Evolutionary conservation across 441 rosid species (phyloP).

Genomic region (Brassica balearica): DNA sequence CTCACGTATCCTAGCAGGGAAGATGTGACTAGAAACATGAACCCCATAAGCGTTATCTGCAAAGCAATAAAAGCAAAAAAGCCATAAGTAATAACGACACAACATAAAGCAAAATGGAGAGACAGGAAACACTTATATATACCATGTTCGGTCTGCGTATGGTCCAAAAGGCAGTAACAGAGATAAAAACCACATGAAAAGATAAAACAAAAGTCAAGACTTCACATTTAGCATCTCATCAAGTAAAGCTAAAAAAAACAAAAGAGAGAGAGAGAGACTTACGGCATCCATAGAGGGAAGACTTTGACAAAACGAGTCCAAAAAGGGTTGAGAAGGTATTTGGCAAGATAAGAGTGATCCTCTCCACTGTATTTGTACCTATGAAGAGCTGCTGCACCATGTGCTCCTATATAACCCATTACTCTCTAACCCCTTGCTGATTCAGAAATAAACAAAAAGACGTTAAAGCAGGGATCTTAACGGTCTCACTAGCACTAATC

Average conservation of each 20-base stretch:
- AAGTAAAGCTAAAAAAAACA: conserved; percentile 15
- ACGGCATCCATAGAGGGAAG: conserved; percentile 99
- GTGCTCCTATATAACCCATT: conserved; percentile 94
- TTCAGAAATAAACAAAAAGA: conserved; percentile 1
- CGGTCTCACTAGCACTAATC: background rate
- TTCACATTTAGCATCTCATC: conserved; percentile 17
- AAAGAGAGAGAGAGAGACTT: conserved; percentile 43
- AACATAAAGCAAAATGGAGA: background rate
- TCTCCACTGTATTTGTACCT: conserved; percentile 93
- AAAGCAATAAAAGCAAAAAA: conserved; percentile 9
- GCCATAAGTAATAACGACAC: background rate
- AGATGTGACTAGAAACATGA: conserved; percentile 80
- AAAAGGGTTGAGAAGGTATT: conserved; percentile 93
- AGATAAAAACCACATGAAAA: conserved; percentile 27
- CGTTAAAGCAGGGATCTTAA: conserved; percentile 36
- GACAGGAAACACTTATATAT: conserved; percentile 43
- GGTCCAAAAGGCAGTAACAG: conserved; percentile 39
- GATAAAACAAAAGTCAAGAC: conserved; percentile 27
- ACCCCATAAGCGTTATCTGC: conserved; percentile 93
- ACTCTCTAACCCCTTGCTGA: conserved; percentile 1
- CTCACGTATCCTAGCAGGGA: conserved; percentile 92
- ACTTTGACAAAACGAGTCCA: conserved; percentile 83
- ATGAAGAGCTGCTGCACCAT: conserved; percentile 84
- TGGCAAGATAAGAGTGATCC: conserved; percentile 86
- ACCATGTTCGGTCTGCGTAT: conserved; percentile 92